phyloP scores from a whole-genome alignment of 345 rosid species.

The Acer yangbiense region DNA sequence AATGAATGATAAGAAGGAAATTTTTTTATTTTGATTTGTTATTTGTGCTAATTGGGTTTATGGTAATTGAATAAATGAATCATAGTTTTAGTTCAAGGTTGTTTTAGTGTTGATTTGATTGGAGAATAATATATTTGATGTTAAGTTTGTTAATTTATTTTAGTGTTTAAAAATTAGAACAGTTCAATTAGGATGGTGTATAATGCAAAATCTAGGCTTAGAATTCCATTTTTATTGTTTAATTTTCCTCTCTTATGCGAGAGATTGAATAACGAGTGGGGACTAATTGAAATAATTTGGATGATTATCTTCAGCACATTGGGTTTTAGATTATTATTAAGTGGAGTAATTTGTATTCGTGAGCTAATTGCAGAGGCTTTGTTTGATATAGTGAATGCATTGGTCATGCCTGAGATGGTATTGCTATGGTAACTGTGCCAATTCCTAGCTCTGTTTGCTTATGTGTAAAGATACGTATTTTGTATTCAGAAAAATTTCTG shows the following conservation, averaged over 20 bases:
- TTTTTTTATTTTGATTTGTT: conserved; percentile 17
- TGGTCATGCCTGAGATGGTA: neutral
- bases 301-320: neutral
- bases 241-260: neutral
- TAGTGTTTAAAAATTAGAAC: neutral
- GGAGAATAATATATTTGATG: neutral
- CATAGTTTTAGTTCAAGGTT: neutral
- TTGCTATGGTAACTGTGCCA: neutral
- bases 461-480: neutral
- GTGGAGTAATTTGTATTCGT: neutral
- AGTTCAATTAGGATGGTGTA: conserved; percentile 1
- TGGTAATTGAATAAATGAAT: neutral
- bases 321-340: neutral
- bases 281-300: neutral
- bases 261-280: neutral
- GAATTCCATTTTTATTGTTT: neutral
- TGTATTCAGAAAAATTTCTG: neutral
- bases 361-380: neutral
- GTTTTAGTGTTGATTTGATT: neutral
- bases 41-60: conserved; percentile 6
- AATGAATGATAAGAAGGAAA: conserved; percentile 4
- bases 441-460: neutral
- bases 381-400: conserved; percentile 7
- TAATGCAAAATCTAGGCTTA: neutral
- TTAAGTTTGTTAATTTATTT: neutral